These are phyloP conservation scores for Neonectria punicea DNA, from an alignment of 2,329 filamentous ascomycete species.

Conservation along the genomic window DNA sequence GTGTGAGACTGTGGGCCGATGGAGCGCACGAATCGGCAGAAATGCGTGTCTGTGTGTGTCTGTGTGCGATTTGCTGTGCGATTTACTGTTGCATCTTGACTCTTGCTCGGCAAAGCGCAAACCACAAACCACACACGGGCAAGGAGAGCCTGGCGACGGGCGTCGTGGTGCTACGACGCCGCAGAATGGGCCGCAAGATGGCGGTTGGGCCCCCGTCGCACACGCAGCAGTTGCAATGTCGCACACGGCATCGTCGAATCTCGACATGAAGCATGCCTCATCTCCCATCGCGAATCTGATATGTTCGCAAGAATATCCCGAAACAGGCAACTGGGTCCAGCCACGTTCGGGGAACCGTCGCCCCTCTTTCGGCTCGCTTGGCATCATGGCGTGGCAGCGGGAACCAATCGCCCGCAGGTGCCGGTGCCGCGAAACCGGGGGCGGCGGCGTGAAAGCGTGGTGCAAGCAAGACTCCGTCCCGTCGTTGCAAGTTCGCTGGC, in stretches of 20 bases:
- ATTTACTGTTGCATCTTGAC: background rate
- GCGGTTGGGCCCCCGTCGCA: background rate
- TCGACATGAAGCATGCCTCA: constrained; percentile 19
- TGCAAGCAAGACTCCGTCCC: constrained; percentile 8
- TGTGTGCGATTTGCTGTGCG: background rate
- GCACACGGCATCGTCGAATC: constrained; percentile 5
- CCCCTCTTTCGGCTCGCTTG: constrained; percentile 24
- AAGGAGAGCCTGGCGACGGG: background rate
- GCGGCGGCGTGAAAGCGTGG: constrained; percentile 26
- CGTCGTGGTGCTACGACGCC: background rate
- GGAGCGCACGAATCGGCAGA: constrained; percentile 1
- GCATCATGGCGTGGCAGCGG: constrained; percentile 34
- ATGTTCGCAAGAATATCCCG: constrained; percentile 47
- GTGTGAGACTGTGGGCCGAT: background rate
- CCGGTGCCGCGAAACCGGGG: constrained; percentile 21
- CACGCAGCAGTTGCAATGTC: constrained; percentile 8
- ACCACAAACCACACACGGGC: background rate
- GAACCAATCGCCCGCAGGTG: constrained; percentile 38
- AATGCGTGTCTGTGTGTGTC: constrained; percentile 1
- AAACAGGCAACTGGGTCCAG: constrained; percentile 42
- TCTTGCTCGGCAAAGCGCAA: background rate
- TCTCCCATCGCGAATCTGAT: constrained; percentile 25
- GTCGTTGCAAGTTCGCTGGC: constrained; percentile 1
- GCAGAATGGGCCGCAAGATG: background rate
- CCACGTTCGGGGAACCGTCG: constrained; percentile 29